A percentile compares a stretch with the other conserved stretches of the same genome.
Conservation (phyloP, 176 grass and related monocot genomes). For the Ensete glaucum region DNA sequence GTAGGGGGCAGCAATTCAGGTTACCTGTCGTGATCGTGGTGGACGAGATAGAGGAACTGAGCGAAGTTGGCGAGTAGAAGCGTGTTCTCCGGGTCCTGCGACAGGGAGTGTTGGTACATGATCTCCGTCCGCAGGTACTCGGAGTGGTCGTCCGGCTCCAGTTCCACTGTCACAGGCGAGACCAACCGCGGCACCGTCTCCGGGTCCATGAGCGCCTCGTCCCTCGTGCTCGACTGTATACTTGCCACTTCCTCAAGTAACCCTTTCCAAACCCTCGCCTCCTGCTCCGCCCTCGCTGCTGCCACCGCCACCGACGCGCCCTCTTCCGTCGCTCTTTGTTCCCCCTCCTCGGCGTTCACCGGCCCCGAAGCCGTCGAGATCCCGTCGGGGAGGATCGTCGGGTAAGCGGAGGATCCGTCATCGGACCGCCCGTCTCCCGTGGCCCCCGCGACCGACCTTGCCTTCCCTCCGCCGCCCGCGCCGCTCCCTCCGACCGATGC, state of each 20-base stretch:
- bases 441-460: slow-evolving; percentile 45
- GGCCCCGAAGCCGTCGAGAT: slow-evolving; percentile 9
- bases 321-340: background rate
- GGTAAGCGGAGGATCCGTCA: slow-evolving; percentile 18
- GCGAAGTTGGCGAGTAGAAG: slow-evolving; percentile 19
- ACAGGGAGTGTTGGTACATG: background rate
- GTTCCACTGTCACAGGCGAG: background rate
- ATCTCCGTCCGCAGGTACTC: slow-evolving; percentile 11
- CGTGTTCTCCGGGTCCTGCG: slow-evolving; percentile 1
- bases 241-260: background rate
- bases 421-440: slow-evolving; percentile 53
- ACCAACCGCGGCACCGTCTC: background rate
- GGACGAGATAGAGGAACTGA: slow-evolving; percentile 12
- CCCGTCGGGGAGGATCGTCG: slow-evolving; percentile 24
- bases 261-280: slow-evolving; percentile 4
- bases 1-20: background rate
- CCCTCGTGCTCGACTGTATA: slow-evolving; percentile 1
- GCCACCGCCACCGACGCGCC: background rate
- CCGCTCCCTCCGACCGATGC: slow-evolving; percentile 42
- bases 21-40: slow-evolving; percentile 14
- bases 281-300: slow-evolving; percentile 15
- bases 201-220: slow-evolving; percentile 4
- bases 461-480: slow-evolving; percentile 50
- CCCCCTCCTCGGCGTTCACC: slow-evolving; percentile 13
- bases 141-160: slow-evolving; percentile 2